These are phyloP conservation scores for Nepenthes mirabilis DNA, from an alignment of 148 eudicot genomes.

Conservation along the genomic window DNA sequence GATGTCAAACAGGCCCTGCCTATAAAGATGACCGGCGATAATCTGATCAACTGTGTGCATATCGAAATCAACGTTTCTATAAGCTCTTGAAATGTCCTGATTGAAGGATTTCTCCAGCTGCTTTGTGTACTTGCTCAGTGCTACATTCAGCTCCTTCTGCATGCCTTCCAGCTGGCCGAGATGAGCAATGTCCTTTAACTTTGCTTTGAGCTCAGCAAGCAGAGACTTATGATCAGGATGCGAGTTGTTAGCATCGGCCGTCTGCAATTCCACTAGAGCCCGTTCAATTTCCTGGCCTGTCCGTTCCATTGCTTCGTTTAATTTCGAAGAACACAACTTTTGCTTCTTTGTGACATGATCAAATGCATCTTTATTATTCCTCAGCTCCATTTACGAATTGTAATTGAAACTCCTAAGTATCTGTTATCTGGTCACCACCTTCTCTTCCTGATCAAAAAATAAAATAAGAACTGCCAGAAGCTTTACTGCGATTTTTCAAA, in stretches of 20 bases:
- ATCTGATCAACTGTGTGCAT: constrained; percentile 47
- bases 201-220: constrained; percentile 50
- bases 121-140: constrained; percentile 58
- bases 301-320: constrained; percentile 47
- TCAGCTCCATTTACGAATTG: constrained; percentile 45
- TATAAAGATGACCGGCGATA: constrained; percentile 60
- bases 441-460: too few relatives aligned
- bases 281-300: constrained; percentile 53
- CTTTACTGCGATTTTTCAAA: too few relatives aligned
- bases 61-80: constrained; percentile 53
- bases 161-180: constrained; percentile 45
- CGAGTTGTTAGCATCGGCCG: constrained; percentile 17
- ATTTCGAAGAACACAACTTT: constrained; percentile 46
- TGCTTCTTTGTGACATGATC: constrained; percentile 83
- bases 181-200: constrained; percentile 58
- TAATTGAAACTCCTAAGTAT: too few relatives aligned
- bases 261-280: constrained; percentile 38
- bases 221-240: constrained; percentile 30
- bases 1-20: constrained; percentile 57
- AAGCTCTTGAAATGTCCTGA: constrained; percentile 73
- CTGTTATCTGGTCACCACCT: too few relatives aligned
- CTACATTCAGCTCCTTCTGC: constrained; percentile 61
- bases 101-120: constrained; percentile 63
- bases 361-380: constrained; percentile 61
- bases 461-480: too few relatives aligned